Percentiles rank a stretch among this genome's conserved stretches.
These are phyloP conservation scores for Elaeagnus macrophylla DNA, from an alignment of 306 rosid genomes.

Conservation along the genomic window DNA sequence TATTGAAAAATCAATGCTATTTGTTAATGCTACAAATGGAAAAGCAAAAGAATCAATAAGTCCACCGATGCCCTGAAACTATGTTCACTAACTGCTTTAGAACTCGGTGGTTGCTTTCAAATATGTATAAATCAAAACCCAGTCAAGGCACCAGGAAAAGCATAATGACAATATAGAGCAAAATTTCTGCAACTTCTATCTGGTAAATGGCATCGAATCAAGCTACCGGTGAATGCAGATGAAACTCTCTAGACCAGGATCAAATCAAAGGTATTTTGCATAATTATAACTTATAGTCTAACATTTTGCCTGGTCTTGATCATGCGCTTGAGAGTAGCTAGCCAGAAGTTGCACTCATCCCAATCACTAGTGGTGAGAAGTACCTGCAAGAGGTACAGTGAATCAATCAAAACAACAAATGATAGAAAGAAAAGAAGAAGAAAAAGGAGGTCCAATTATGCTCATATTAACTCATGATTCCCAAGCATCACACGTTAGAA, in stretches of 20 bases:
- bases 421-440: no score
- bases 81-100: conserved; percentile 48
- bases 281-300: conserved; percentile 44
- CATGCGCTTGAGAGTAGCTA: conserved; percentile 93
- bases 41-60: conserved; percentile 14
- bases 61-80: conserved; percentile 36
- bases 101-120: conserved; percentile 12
- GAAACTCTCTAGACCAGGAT: conserved; percentile 18
- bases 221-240: conserved; percentile 21
- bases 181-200: conserved; percentile 40
- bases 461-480: no score
- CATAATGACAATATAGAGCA: conserved; percentile 30
- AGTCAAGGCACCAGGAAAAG: conserved; percentile 32
- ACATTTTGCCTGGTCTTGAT: conserved; percentile 91
- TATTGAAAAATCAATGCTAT: conserved; percentile 12
- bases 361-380: conserved; percentile 93
- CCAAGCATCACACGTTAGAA: background rate
- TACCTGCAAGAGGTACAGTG: conserved; percentile 33
- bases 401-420: background rate
- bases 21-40: conserved; percentile 39
- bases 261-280: conserved; percentile 8
- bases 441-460: no score
- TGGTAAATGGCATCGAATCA: conserved; percentile 27
- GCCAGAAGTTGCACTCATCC: conserved; percentile 99
- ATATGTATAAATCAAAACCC: conserved; percentile 26